Evolutionary conservation across 108 stramenopile species (phyloP).

Genomic region (Cyclotella kingstonii): DNA sequence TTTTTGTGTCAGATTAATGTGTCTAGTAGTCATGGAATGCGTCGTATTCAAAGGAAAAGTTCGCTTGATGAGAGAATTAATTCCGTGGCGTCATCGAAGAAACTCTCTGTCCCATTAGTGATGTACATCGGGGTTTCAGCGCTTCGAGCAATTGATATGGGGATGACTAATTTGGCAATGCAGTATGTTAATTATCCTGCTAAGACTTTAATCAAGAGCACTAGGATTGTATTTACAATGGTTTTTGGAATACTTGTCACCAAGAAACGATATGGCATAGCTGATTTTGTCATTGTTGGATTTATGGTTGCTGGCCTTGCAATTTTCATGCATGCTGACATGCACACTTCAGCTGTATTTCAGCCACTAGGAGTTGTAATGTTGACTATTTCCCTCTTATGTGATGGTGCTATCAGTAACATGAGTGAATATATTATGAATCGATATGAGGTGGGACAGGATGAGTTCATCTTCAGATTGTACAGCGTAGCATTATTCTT

Average conservation of each 20-base stretch:
- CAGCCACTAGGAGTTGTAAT: conserved; percentile 77
- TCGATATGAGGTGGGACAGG: conserved; percentile 80
- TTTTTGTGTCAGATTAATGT: conserved; percentile 36
- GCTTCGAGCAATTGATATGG: conserved; percentile 82
- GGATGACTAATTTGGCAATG: conserved; percentile 89
- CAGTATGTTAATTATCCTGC: conserved; percentile 91
- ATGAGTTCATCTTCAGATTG: conserved; percentile 87
- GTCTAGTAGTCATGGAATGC: background rate
- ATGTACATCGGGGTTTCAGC: conserved; percentile 75
- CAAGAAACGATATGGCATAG: conserved; percentile 56
- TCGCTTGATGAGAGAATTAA: conserved; percentile 11
- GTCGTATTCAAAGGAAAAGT: conserved; percentile 44
- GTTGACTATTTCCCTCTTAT: conserved; percentile 74
- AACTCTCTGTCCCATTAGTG: conserved; percentile 52
- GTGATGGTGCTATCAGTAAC: conserved; percentile 85
- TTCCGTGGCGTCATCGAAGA: background rate
- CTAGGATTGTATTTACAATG: conserved; percentile 89
- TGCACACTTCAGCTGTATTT: conserved; percentile 76
- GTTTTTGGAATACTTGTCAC: conserved; percentile 78
- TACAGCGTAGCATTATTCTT: conserved; percentile 83
- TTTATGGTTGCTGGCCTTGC: conserved; percentile 81
- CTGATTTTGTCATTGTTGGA: conserved; percentile 74
- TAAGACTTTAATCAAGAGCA: conserved; percentile 86
- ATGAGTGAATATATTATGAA: conserved; percentile 86
- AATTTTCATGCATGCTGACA: conserved; percentile 89